Evolutionary conservation across 495 filamentous ascomycete species (phyloP).

Genomic region (Xylaria flabelliformis): DNA sequence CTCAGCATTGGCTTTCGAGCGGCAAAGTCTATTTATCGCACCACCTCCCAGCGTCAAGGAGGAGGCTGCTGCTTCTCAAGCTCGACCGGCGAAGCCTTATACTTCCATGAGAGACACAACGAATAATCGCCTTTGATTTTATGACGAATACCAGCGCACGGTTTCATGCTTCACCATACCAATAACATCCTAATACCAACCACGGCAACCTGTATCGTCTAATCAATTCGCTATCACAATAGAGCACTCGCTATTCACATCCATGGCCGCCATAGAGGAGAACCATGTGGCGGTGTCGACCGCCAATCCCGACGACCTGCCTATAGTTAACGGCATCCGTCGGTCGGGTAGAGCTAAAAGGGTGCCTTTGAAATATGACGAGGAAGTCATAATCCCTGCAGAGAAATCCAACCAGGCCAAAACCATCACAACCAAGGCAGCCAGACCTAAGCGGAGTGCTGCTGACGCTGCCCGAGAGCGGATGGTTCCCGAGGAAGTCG

Average conservation of each 20-base stretch:
- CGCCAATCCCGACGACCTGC: not conserved
- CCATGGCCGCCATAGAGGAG: not conserved
- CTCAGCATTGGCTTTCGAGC: not conserved
- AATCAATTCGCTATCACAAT: not conserved
- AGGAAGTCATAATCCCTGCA: constrained; percentile 30
- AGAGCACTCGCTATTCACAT: not conserved
- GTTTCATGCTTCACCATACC: not conserved
- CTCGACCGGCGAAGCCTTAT: not conserved
- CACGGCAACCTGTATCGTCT: not conserved
- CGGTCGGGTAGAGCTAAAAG: constrained; percentile 46
- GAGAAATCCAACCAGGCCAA: constrained; percentile 4
- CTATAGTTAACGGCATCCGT: constrained; percentile 26
- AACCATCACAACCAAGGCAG: constrained; percentile 5
- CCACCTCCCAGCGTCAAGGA: not conserved
- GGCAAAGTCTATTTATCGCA: not conserved
- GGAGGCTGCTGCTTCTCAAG: not conserved
- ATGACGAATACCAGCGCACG: not conserved
- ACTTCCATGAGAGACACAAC: not conserved
- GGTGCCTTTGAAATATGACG: constrained; percentile 35
- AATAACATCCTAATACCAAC: constrained; percentile 8
- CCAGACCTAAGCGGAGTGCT: constrained; percentile 48
- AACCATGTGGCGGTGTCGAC: not conserved
- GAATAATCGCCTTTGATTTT: not conserved
- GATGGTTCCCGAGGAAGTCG: constrained; percentile 37
- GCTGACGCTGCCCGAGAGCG: constrained; percentile 34